A percentile compares a stretch with the other conserved stretches of the same genome.
phyloP scores from a whole-genome alignment of 352 stramenopile genomes.

The Phytophthora rubi region DNA sequence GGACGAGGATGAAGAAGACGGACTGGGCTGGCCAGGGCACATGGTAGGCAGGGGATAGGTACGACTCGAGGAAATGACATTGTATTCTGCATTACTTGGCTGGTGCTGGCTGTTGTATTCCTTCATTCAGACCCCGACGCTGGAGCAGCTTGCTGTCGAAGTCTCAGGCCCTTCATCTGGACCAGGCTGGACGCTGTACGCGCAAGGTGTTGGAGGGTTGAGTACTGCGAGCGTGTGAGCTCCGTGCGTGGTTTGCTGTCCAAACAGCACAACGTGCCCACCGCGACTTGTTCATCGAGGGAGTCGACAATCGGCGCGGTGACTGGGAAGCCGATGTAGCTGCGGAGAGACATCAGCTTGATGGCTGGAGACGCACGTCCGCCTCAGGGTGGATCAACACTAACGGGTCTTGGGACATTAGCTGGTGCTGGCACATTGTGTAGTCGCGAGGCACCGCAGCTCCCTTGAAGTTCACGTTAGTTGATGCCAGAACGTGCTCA shows the following conservation, averaged over 20 bases:
- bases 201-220: conserved; percentile 45
- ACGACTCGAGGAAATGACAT: conserved; percentile 22
- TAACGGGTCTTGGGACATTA: conserved; percentile 58
- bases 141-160: conserved; percentile 13
- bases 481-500: conserved; percentile 53
- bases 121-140: conserved; percentile 7
- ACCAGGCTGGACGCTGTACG: conserved; percentile 47
- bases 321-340: conserved; percentile 70
- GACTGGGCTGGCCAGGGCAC: conserved; percentile 33
- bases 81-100: conserved; percentile 28
- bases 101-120: not conserved
- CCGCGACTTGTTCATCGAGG: conserved; percentile 27
- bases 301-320: conserved; percentile 12
- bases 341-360: conserved; percentile 43
- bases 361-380: conserved; percentile 55
- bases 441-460: conserved; percentile 48
- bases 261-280: conserved; percentile 64
- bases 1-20: conserved; percentile 18
- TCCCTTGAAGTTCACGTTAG: conserved; percentile 23
- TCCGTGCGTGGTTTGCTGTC: conserved; percentile 44
- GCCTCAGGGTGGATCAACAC: conserved; percentile 62
- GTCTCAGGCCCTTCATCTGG: conserved; percentile 21
- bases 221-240: conserved; percentile 59
- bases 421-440: conserved; percentile 60
- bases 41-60: conserved; percentile 40